Percentiles rank a stretch among this genome's conserved stretches.
Evolutionary conservation across 1,284 basidiomycete genomes (phyloP).

Genomic region (Meira miltonrushii): DNA sequence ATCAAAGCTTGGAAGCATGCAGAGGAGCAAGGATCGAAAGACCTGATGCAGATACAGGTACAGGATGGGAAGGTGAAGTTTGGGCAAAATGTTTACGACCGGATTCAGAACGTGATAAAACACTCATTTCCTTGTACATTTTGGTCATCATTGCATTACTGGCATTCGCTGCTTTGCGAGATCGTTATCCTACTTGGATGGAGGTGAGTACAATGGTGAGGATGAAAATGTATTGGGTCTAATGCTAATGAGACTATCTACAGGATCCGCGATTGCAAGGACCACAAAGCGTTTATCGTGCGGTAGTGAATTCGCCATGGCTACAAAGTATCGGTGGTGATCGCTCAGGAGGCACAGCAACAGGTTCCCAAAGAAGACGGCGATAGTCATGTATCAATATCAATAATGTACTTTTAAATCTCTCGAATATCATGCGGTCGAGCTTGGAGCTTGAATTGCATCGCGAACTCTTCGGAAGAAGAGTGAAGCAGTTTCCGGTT

Average conservation of each 20-base stretch:
- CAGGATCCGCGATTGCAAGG: conserved; percentile 1
- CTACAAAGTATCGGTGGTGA: neutral
- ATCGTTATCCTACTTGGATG: conserved; percentile 10
- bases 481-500: conserved; percentile 5
- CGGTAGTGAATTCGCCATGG: conserved; percentile 1
- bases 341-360: neutral
- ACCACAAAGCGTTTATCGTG: conserved; percentile 3
- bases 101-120: conserved; percentile 1
- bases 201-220: neutral
- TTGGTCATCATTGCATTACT: conserved; percentile 27
- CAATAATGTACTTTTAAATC: neutral
- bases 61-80: conserved; percentile 51
- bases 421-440: neutral
- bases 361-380: neutral
- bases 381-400: neutral
- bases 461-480: conserved; percentile 5
- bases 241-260: neutral
- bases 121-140: conserved; percentile 5
- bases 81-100: conserved; percentile 48
- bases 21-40: conserved; percentile 44
- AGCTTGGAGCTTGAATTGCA: neutral
- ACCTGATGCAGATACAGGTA: conserved; percentile 47
- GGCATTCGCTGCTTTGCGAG: conserved; percentile 16
- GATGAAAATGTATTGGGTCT: neutral
- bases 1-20: conserved; percentile 43